These are phyloP conservation scores for Candida mattraensis DNA, from an alignment of 805 yeast genomes.

Conservation along the genomic window DNA sequence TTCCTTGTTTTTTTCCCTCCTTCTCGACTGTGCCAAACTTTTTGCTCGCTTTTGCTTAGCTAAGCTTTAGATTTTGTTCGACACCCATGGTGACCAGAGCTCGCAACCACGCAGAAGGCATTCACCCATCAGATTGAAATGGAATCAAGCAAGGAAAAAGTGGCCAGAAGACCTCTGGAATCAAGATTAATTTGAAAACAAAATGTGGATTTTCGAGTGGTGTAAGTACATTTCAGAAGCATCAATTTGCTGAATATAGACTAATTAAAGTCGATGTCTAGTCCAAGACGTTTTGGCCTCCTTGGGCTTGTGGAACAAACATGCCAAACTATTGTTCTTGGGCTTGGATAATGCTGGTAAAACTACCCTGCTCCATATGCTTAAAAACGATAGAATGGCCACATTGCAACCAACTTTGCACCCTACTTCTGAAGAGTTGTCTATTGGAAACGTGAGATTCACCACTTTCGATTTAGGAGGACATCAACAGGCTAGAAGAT, in stretches of 20 bases:
- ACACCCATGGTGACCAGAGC: too few relatives aligned
- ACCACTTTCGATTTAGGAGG: slow-evolving; percentile 99
- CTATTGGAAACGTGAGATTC: slow-evolving; percentile 94
- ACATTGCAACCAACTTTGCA: slow-evolving; percentile 97
- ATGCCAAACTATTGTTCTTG: slow-evolving; percentile 91
- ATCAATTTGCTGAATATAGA: too few relatives aligned
- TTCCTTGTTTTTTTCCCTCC: neutral
- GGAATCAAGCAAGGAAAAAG: too few relatives aligned
- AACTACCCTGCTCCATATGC: slow-evolving; percentile 83
- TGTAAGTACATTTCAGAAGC: slow-evolving; percentile 37
- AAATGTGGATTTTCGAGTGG: slow-evolving; percentile 41
- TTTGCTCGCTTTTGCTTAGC: neutral
- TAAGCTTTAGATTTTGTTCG: too few relatives aligned
- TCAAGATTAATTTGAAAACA: neutral
- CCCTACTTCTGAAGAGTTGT: slow-evolving; percentile 97
- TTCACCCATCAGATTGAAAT: too few relatives aligned
- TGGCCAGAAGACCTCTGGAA: too few relatives aligned
- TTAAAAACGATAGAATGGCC: slow-evolving; percentile 94
- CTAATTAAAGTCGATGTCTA: too few relatives aligned
- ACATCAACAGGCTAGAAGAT: slow-evolving; percentile 97
- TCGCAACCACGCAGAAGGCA: too few relatives aligned
- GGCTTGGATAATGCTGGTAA: slow-evolving; percentile 99
- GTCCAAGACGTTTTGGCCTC: slow-evolving; percentile 78
- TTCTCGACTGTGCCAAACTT: neutral
- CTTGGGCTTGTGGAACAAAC: slow-evolving; percentile 87